Percentiles rank a stretch among this genome's conserved stretches.
phyloP scores from a whole-genome alignment of 768 basidiomycete species.

The Hypholoma fasciculare region DNA sequence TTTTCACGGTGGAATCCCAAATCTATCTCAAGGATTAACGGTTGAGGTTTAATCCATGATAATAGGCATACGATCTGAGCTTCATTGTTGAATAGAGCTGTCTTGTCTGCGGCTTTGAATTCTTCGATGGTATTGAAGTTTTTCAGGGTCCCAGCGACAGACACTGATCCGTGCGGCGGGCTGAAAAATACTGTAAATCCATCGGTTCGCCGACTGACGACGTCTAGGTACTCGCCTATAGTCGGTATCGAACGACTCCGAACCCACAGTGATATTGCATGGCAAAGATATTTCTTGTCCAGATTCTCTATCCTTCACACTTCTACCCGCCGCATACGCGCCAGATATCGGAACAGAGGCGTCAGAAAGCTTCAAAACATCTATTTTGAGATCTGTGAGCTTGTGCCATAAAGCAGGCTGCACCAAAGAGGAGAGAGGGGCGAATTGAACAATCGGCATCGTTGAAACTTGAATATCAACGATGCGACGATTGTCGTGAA shows the following conservation, averaged over 20 bases:
- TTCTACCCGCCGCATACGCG: conserved; percentile 69
- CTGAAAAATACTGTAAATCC: conserved; percentile 28
- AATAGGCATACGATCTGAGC: conserved; percentile 57
- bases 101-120: conserved; percentile 89
- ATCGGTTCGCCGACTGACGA: not conserved
- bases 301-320: conserved; percentile 75
- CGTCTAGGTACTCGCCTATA: conserved; percentile 36
- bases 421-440: conserved; percentile 83
- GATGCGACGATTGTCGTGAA: no score
- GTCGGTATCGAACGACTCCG: conserved; percentile 59
- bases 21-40: conserved; percentile 43
- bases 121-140: conserved; percentile 98
- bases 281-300: conserved; percentile 73
- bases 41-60: not conserved
- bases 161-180: conserved; percentile 46
- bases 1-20: conserved; percentile 60
- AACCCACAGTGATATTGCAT: conserved; percentile 63
- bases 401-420: conserved; percentile 94
- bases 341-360: conserved; percentile 62
- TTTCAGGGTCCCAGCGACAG: conserved; percentile 70
- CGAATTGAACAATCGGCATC: conserved; percentile 81
- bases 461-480: not conserved
- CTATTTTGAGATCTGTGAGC: conserved; percentile 87
- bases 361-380: conserved; percentile 83
- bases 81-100: conserved; percentile 74